These are phyloP conservation scores for Triticum urartu DNA, from an alignment of 176 grass and related monocot genomes.

Conservation along the genomic window DNA sequence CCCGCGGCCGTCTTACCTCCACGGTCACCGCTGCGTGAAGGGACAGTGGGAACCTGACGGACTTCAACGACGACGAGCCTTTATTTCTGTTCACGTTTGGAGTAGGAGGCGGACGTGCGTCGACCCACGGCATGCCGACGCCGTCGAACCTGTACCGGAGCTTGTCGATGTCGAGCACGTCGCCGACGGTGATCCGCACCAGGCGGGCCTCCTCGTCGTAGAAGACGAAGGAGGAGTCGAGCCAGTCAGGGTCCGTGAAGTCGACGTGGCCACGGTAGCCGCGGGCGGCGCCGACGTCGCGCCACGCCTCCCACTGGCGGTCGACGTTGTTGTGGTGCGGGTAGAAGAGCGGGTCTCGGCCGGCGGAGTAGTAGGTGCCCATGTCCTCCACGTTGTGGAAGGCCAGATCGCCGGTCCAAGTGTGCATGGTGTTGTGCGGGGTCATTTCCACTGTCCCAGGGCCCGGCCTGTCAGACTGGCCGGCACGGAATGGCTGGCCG, in stretches of 20 bases:
- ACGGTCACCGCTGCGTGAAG: neutral
- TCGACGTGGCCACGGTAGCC: neutral
- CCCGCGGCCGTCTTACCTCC: neutral
- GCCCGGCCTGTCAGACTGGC: constrained; percentile 1
- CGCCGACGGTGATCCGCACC: constrained; percentile 37
- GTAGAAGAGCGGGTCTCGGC: constrained; percentile 55
- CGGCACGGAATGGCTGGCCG: constrained; percentile 41
- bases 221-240: constrained; percentile 54
- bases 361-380: constrained; percentile 55
- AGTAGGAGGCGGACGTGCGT: neutral
- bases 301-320: constrained; percentile 50
- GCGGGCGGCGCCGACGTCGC: neutral
- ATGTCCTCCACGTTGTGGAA: constrained; percentile 38
- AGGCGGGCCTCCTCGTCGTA: constrained; percentile 58
- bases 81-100: neutral
- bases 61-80: neutral
- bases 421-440: constrained; percentile 45
- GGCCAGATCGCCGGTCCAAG: constrained; percentile 33
- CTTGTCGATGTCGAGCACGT: neutral
- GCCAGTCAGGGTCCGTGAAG: constrained; percentile 47
- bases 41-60: neutral
- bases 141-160: constrained; percentile 19
- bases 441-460: constrained; percentile 22
- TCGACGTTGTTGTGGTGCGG: constrained; percentile 55
- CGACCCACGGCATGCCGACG: constrained; percentile 12